Evolutionary conservation across 805 yeast genomes (phyloP).

Genomic region (Ascoidea asiatica): DNA sequence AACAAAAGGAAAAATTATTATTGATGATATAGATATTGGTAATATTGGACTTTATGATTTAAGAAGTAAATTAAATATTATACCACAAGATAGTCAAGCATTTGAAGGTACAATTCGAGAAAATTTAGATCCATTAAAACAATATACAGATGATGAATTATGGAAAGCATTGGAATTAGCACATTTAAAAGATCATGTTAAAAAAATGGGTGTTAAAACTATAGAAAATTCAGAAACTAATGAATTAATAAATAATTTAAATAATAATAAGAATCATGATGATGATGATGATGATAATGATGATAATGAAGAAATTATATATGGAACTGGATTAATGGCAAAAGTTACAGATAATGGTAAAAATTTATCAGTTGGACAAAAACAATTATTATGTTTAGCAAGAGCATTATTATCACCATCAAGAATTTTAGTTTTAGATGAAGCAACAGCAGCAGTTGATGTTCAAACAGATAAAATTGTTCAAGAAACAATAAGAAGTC

Average conservation of each 20-base stretch:
- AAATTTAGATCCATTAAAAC: slow-evolving; percentile 49
- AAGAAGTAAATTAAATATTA: slow-evolving; percentile 43
- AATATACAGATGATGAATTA: slow-evolving; percentile 36
- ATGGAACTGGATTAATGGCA: slow-evolving; percentile 31
- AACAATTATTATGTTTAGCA: slow-evolving; percentile 74
- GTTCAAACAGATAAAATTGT: slow-evolving; percentile 69
- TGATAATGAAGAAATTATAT: neutral
- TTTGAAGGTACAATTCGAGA: slow-evolving; percentile 49
- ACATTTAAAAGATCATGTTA: slow-evolving; percentile 39
- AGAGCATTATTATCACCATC: slow-evolving; percentile 65
- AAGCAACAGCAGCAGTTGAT: slow-evolving; percentile 84
- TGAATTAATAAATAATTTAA: neutral
- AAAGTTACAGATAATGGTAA: slow-evolving; percentile 62
- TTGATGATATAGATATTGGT: slow-evolving; percentile 42
- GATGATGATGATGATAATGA: neutral
- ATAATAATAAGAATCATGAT: neutral
- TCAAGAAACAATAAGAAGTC: slow-evolving; percentile 65
- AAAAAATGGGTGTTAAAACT: slow-evolving; percentile 23
- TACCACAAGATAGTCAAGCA: slow-evolving; percentile 60
- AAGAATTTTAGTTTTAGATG: slow-evolving; percentile 65
- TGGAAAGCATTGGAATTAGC: slow-evolving; percentile 45
- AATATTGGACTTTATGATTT: slow-evolving; percentile 38
- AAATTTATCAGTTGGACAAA: slow-evolving; percentile 77
- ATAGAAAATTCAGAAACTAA: slow-evolving; percentile 2
- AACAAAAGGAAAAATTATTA: slow-evolving; percentile 34